phyloP scores from a whole-genome alignment of 2,329 filamentous ascomycete species.

The Colletotrichum phormii region DNA sequence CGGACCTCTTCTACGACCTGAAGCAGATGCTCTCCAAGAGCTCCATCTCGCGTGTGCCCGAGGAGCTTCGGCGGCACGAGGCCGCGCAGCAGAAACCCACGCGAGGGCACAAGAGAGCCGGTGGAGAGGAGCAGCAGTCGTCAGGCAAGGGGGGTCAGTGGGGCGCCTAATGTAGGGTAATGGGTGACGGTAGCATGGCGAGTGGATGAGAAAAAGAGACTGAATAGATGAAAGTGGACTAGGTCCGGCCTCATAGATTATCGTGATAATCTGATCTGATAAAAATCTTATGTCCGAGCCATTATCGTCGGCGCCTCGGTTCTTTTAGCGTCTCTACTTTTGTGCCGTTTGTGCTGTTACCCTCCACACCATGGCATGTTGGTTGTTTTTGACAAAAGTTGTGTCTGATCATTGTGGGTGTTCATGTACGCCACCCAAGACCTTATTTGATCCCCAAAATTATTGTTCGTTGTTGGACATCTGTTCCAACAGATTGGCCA shows the following conservation, averaged over 20 bases:
- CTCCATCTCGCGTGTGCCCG: slow-evolving; percentile 86
- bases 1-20: slow-evolving; percentile 91
- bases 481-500: background rate
- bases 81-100: slow-evolving; percentile 85
- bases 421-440: too few relatives aligned
- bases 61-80: slow-evolving; percentile 90
- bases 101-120: slow-evolving; percentile 41
- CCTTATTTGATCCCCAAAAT: background rate
- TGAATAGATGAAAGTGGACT: slow-evolving; percentile 19
- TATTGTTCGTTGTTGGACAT: background rate
- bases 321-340: slow-evolving; percentile 7
- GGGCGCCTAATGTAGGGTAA: slow-evolving; percentile 27
- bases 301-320: slow-evolving; percentile 28
- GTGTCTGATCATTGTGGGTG: background rate
- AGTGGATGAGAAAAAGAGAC: slow-evolving; percentile 17
- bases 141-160: slow-evolving; percentile 32
- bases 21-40: slow-evolving; percentile 97
- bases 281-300: slow-evolving; percentile 30
- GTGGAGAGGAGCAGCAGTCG: slow-evolving; percentile 29
- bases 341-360: background rate
- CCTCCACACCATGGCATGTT: background rate
- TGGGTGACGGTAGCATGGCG: slow-evolving; percentile 30
- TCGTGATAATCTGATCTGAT: slow-evolving; percentile 36
- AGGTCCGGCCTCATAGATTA: slow-evolving; percentile 26
- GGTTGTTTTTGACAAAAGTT: background rate